Percentiles rank a stretch among this genome's conserved stretches.
Conservation (phyloP, 805 yeast species). For the Alloascoidea africana region DNA sequence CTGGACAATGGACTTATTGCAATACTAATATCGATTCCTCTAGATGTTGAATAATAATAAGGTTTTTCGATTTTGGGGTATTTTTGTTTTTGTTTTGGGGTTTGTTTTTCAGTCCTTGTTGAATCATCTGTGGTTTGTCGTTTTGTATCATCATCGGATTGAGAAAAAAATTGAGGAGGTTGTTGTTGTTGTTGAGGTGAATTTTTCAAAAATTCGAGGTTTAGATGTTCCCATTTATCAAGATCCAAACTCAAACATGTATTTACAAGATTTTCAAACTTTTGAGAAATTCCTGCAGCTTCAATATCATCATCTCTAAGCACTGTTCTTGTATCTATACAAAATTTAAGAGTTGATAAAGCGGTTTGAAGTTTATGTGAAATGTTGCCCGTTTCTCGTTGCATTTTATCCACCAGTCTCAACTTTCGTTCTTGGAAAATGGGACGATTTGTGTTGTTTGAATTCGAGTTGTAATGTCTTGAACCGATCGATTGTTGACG, state of each 20-base stretch:
- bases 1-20: too few relatives aligned
- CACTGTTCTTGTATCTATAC: background rate
- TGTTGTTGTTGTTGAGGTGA: background rate
- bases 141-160: background rate
- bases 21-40: too few relatives aligned
- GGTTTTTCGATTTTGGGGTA: too few relatives aligned
- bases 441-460: background rate
- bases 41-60: too few relatives aligned
- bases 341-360: background rate
- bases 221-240: background rate
- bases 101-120: too few relatives aligned
- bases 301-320: background rate
- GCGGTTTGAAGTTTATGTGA: background rate
- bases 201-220: background rate
- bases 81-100: too few relatives aligned
- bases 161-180: background rate
- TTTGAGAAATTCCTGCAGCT: too few relatives aligned
- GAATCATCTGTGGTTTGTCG: background rate
- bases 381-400: background rate
- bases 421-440: background rate
- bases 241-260: background rate
- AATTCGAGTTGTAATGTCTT: too few relatives aligned
- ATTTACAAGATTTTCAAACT: background rate
- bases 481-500: too few relatives aligned
- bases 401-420: background rate